Evolutionary conservation across 306 rosid genomes (phyloP).

Genomic region (Sindora glabra): DNA sequence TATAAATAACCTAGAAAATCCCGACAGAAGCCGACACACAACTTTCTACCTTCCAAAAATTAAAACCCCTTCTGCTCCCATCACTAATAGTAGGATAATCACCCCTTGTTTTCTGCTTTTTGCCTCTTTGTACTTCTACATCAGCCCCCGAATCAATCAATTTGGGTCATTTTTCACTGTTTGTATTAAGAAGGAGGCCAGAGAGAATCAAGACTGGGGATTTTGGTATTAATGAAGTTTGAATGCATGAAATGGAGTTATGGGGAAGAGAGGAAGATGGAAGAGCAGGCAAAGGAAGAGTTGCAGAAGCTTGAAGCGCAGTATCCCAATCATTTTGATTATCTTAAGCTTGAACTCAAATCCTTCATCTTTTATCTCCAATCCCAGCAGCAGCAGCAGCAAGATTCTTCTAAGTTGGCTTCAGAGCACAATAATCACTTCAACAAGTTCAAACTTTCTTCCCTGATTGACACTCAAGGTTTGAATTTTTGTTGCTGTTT

Average conservation of each 20-base stretch:
- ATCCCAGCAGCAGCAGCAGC: slow-evolving; percentile 14
- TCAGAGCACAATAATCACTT: slow-evolving; percentile 6
- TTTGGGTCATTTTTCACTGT: too few species aligned
- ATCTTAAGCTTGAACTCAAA: slow-evolving; percentile 40
- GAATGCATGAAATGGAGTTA: background rate
- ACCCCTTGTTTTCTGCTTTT: slow-evolving; percentile 9
- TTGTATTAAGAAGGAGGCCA: background rate
- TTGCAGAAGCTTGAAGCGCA: slow-evolving; percentile 34
- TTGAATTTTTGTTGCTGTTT: background rate
- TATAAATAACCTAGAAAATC: slow-evolving; percentile 2
- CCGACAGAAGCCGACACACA: slow-evolving; percentile 13
- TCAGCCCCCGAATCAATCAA: too few species aligned
- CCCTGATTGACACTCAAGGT: slow-evolving; percentile 36
- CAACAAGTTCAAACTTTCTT: background rate
- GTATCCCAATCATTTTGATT: slow-evolving; percentile 37
- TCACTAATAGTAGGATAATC: too few species aligned
- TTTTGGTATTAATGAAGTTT: background rate
- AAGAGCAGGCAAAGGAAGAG: slow-evolving; percentile 44
- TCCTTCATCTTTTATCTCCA: slow-evolving; percentile 33
- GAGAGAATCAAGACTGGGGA: background rate
- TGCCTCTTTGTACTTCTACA: too few species aligned
- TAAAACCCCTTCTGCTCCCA: too few species aligned
- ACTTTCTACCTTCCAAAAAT: slow-evolving; percentile 16
- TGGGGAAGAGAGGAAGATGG: slow-evolving; percentile 12
- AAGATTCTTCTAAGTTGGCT: background rate